Evolutionary conservation across 2,329 filamentous ascomycete genomes (phyloP).

Genomic region (Paradendryphiella salina): DNA sequence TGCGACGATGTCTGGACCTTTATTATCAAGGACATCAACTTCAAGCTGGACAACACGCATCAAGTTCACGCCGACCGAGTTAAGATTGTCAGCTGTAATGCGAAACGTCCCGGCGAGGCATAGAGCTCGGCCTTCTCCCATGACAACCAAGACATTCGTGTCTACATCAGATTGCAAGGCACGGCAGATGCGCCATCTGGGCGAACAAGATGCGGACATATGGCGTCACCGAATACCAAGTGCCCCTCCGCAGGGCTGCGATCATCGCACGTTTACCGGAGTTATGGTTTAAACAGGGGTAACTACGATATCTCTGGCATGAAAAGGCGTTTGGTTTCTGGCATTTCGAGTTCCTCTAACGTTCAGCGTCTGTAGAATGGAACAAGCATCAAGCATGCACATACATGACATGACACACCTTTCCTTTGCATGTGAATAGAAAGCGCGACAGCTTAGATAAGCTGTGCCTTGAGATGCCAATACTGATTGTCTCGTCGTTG

Average conservation of each 20-base stretch:
- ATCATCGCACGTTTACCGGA: slow-evolving; percentile 12
- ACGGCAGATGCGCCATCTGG: background rate
- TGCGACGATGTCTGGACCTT: slow-evolving; percentile 99
- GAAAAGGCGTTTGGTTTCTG: slow-evolving; percentile 19
- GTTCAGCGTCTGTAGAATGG: slow-evolving; percentile 1
- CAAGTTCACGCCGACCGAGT: slow-evolving; percentile 84
- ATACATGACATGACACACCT: background rate
- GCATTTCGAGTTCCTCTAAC: background rate
- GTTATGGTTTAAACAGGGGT: slow-evolving; percentile 19
- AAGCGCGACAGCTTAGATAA: background rate
- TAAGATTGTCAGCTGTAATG: slow-evolving; percentile 98
- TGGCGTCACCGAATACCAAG: background rate
- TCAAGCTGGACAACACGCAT: slow-evolving; percentile 87
- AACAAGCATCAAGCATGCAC: slow-evolving; percentile 2
- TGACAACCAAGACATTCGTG: background rate
- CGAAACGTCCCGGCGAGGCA: slow-evolving; percentile 71
- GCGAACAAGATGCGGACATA: background rate
- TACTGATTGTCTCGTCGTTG: background rate
- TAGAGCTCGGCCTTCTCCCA: slow-evolving; percentile 29
- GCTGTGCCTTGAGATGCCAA: background rate
- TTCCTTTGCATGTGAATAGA: background rate
- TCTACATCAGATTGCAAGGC: background rate
- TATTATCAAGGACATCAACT: slow-evolving; percentile 97
- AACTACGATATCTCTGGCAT: slow-evolving; percentile 27
- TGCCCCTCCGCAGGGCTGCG: background rate